Base-by-base conservation (phyloP, 2,329 filamentous ascomycete species). In the Colletotrichum liaoningense region DNA sequence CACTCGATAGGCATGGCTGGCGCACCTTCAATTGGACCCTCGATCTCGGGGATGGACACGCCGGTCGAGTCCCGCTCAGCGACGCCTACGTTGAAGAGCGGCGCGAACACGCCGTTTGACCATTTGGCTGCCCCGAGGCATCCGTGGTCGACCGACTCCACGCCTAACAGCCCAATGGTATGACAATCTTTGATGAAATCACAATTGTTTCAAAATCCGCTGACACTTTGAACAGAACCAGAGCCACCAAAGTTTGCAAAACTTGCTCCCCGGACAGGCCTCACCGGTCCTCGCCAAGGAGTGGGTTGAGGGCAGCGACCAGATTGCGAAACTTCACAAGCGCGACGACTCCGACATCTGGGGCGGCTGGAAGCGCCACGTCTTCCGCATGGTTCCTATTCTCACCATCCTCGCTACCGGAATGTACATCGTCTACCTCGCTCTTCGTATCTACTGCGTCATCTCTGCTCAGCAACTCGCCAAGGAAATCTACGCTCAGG, bases 381-480 rank as follows among this genome's bases (percentile, higher is more conserved):
- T 86, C 12, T 86, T 82, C 77, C 77, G 75, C 22, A 75, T 85
- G 38, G 79, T 81, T 8, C 85, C 85, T 0, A 60, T 83, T 38
- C 67, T 86, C 65, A 85, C 82, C 22, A 59, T 86, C n/a, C 49
- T 80, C 74, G 85, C 83, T 76, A 86, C 81, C 14, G 75, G 75
- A n/a, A 59, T 86, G n/a, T 86, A 85, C 78, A n/a, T 86, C 5
- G 49, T 79, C 69, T 91, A 91, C 74, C 86, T 90, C 8, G 83
- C 76, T 26, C 80, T 88, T 66, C 87, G 89, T 49, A 85, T 91
- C 35, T 80, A 81, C 63, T 90, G 88, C 76, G 86, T 90, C 66
- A 78, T 88, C n/a, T 80, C 81, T 57, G 88, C 89, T 1, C 88
- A 91, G 75, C 80, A 83, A 1, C 79, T 79, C 1, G 80, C 81